Percentiles rank a stretch among this genome's conserved stretches.
These are phyloP conservation scores for Botrytis paeoniae DNA, from an alignment of 2,329 filamentous ascomycete genomes.

Conservation along the genomic window DNA sequence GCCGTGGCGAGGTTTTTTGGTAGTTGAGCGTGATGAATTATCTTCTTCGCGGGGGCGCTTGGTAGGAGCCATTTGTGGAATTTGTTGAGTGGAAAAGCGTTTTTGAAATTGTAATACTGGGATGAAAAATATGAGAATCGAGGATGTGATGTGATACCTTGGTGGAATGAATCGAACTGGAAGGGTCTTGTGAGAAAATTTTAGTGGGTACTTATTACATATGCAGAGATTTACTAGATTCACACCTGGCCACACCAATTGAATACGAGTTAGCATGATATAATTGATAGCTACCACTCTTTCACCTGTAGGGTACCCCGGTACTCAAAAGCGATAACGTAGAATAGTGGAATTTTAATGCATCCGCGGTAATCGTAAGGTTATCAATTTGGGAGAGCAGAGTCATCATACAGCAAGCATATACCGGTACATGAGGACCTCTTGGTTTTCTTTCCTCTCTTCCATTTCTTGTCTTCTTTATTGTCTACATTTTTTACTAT, in stretches of 20 bases:
- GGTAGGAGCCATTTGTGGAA: constrained; percentile 48
- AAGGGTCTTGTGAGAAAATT: constrained; percentile 21
- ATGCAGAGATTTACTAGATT: neutral
- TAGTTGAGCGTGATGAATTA: constrained; percentile 38
- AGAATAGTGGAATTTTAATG: constrained; percentile 2
- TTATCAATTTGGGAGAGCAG: neutral
- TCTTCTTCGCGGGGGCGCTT: constrained; percentile 54
- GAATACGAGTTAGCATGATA: neutral
- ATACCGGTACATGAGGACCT: neutral
- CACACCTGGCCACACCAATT: neutral
- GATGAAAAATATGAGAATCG: neutral
- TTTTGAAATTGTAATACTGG: neutral
- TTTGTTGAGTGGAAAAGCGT: neutral
- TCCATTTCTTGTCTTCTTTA: neutral
- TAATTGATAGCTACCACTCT: neutral
- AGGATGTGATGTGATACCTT: neutral
- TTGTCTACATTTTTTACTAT: neutral
- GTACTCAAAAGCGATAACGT: constrained; percentile 6
- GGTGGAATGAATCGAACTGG: neutral
- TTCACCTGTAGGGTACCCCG: neutral
- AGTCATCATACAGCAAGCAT: neutral
- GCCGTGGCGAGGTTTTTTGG: constrained; percentile 61
- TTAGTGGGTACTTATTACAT: constrained; percentile 13
- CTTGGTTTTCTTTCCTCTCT: neutral
- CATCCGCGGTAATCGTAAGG: constrained; percentile 1